Conservation (phyloP, 2,329 filamentous ascomycete genomes). For the Aspergillus unguis region DNA sequence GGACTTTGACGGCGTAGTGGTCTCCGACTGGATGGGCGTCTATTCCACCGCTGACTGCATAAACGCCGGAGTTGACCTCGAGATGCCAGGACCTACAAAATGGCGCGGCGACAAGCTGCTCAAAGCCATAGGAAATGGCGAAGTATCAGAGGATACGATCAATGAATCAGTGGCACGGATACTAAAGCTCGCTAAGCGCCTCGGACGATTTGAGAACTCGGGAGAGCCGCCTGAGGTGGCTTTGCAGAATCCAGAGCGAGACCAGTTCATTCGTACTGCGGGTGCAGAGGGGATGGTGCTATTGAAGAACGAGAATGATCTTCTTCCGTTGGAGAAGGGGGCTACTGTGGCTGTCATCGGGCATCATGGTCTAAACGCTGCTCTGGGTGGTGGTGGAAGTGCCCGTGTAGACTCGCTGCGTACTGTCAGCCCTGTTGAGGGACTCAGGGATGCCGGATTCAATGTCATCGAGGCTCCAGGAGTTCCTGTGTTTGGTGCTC, state of each 20-base stretch:
- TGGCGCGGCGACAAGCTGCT: constrained; percentile 1
- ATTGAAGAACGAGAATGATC: not conserved
- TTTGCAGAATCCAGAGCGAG: not conserved
- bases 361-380: not conserved
- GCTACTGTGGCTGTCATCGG: not conserved
- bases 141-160: not conserved
- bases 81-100: constrained; percentile 3
- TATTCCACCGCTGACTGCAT: not conserved
- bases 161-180: not conserved
- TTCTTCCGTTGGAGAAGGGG: not conserved
- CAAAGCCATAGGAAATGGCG: not conserved
- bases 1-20: not conserved
- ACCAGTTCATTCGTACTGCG: not conserved
- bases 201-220: not conserved
- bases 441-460: not conserved
- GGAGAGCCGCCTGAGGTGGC: not conserved
- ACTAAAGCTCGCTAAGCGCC: not conserved
- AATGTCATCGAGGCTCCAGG: not conserved
- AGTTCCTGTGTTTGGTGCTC: not conserved
- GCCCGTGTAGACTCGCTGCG: not conserved
- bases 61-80: not conserved
- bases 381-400: not conserved
- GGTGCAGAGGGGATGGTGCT: not conserved
- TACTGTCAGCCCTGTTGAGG: not conserved
- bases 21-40: not conserved